phyloP scores from a whole-genome alignment of 495 filamentous ascomycete genomes.

The Darksidea phi region DNA sequence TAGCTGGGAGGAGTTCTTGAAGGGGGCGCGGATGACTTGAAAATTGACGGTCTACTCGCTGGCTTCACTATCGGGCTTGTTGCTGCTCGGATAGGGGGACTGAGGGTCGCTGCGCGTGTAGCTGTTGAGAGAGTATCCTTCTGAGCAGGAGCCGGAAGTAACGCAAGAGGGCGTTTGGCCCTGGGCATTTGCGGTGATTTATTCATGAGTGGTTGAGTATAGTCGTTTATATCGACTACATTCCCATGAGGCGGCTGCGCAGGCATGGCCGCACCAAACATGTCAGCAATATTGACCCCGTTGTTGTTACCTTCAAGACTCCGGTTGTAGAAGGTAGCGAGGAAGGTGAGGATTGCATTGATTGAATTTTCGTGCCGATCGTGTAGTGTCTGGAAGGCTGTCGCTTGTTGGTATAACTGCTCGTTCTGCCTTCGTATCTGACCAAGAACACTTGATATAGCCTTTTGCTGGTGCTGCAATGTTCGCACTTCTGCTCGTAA shows the following conservation, averaged over 20 bases:
- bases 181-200: slow-evolving; percentile 35
- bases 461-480: slow-evolving; percentile 78
- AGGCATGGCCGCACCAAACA: slow-evolving; percentile 44
- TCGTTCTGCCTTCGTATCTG: slow-evolving; percentile 81
- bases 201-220: slow-evolving; percentile 28
- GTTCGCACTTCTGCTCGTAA: slow-evolving; percentile 76
- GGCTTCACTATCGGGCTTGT: slow-evolving; percentile 28
- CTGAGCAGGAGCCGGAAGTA: slow-evolving; percentile 38
- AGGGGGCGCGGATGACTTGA: slow-evolving; percentile 11
- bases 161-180: slow-evolving; percentile 35
- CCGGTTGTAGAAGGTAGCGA: slow-evolving; percentile 92
- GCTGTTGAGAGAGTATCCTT: slow-evolving; percentile 21
- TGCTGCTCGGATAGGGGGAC: slow-evolving; percentile 25
- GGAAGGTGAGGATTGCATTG: slow-evolving; percentile 93
- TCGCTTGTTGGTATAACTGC: slow-evolving; percentile 83
- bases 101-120: slow-evolving; percentile 26
- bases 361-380: slow-evolving; percentile 97
- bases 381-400: slow-evolving; percentile 86
- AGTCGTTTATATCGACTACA: slow-evolving; percentile 45
- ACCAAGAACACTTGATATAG: slow-evolving; percentile 75
- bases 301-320: slow-evolving; percentile 58
- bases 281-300: slow-evolving; percentile 41
- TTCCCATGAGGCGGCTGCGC: slow-evolving; percentile 42
- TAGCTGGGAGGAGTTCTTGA: background rate
- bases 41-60: slow-evolving; percentile 24